These are phyloP conservation scores for Coemansia sp. DNA, from an alignment of 192 early-diverging fungal genomes.

Conservation along the genomic window DNA sequence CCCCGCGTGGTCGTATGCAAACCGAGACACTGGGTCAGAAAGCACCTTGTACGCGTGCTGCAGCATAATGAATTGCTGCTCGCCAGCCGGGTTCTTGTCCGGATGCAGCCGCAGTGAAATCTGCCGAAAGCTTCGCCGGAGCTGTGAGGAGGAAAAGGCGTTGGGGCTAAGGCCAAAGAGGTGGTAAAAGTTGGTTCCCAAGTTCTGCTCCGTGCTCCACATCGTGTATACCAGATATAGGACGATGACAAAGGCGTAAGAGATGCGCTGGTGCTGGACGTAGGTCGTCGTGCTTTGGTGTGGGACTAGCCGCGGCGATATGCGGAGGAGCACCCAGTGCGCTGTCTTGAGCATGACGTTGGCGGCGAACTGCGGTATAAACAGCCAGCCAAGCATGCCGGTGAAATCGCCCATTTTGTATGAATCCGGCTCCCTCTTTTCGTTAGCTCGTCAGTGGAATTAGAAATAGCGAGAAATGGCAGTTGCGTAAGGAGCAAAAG, in stretches of 20 bases:
- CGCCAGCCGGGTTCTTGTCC: conserved; percentile 69
- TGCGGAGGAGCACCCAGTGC: conserved; percentile 35
- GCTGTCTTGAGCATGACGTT: conserved; percentile 20
- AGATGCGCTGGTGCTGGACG: conserved; percentile 35
- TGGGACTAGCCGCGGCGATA: conserved; percentile 36
- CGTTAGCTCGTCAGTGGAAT: too few relatives aligned
- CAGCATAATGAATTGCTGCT: conserved; percentile 74
- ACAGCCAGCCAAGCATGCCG: conserved; percentile 45
- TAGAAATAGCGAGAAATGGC: too few relatives aligned
- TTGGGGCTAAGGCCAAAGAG: conserved; percentile 40
- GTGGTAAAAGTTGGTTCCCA: conserved; percentile 49
- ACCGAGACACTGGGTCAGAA: conserved; percentile 64
- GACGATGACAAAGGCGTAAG: conserved; percentile 41
- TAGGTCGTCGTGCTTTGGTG: conserved; percentile 24
- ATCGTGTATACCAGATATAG: conserved; percentile 44
- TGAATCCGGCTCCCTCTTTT: background rate
- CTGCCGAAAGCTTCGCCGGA: conserved; percentile 55
- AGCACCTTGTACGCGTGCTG: conserved; percentile 80
- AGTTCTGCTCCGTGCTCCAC: conserved; percentile 30
- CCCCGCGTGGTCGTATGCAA: conserved; percentile 75
- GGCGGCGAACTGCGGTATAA: conserved; percentile 43
- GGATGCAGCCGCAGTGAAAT: conserved; percentile 64
- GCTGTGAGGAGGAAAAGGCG: conserved; percentile 19
- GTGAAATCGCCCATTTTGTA: conserved; percentile 18
- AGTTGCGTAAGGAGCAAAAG: too few relatives aligned